Conservation (phyloP, 2,329 filamentous ascomycete species). For the Thielaviopsis populi region DNA sequence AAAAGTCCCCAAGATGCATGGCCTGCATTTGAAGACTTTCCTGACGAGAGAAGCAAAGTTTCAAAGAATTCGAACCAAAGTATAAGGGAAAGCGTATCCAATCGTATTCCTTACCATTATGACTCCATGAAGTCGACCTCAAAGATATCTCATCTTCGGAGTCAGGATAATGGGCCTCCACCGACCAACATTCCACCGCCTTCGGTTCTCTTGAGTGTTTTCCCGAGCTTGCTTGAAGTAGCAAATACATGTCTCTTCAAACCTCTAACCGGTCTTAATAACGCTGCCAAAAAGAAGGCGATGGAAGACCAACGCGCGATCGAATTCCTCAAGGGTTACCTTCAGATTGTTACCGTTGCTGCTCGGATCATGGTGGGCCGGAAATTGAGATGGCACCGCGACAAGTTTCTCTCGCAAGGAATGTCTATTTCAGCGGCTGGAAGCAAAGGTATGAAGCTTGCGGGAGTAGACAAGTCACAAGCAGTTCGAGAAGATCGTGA, state of each 20-base stretch:
- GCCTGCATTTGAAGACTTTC: slow-evolving; percentile 36
- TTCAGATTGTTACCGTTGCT: slow-evolving; percentile 50
- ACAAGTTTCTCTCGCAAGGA: slow-evolving; percentile 67
- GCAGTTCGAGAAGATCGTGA: slow-evolving; percentile 73
- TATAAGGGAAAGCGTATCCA: not conserved
- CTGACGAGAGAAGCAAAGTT: slow-evolving; percentile 17
- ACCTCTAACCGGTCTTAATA: slow-evolving; percentile 42
- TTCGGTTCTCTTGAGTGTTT: slow-evolving; percentile 62
- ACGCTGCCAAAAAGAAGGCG: slow-evolving; percentile 45
- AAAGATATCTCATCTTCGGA: not conserved
- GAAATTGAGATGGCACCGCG: slow-evolving; percentile 78
- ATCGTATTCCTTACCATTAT: slow-evolving; percentile 26
- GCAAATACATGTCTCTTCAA: slow-evolving; percentile 51
- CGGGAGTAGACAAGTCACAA: slow-evolving; percentile 71
- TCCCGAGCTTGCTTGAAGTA: slow-evolving; percentile 54
- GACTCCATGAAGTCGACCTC: slow-evolving; percentile 26
- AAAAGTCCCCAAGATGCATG: slow-evolving; percentile 30
- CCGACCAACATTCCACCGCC: slow-evolving; percentile 84
- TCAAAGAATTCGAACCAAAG: not conserved
- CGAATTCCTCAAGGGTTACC: slow-evolving; percentile 48
- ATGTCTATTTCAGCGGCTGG: slow-evolving; percentile 74
- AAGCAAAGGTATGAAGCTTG: slow-evolving; percentile 79
- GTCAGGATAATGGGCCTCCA: slow-evolving; percentile 31
- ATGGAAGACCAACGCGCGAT: slow-evolving; percentile 47
- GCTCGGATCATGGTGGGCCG: slow-evolving; percentile 74